A percentile compares a stretch with the other conserved stretches of the same genome.
These are phyloP conservation scores for Phytophthora podocarpi DNA, from an alignment of 352 stramenopile species.

Conservation along the genomic window DNA sequence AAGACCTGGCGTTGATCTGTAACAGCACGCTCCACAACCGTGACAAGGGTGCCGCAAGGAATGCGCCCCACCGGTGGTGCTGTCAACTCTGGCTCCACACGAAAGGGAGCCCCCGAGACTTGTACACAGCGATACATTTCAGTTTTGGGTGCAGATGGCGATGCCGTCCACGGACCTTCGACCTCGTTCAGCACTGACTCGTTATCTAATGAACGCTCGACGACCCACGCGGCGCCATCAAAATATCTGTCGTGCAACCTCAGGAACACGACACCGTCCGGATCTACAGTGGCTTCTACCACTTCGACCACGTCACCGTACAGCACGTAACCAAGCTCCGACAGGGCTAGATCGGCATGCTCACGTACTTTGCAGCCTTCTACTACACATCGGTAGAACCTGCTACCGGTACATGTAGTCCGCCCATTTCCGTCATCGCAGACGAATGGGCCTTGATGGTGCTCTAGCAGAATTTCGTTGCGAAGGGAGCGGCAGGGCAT, in stretches of 20 bases:
- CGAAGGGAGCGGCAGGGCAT: conserved; percentile 75
- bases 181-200: conserved; percentile 76
- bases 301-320: conserved; percentile 81
- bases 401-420: conserved; percentile 7
- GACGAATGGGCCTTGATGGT: conserved; percentile 52
- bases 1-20: conserved; percentile 76
- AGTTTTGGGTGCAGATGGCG: background rate
- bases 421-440: background rate
- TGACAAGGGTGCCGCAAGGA: conserved; percentile 58
- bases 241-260: conserved; percentile 71
- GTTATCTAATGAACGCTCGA: conserved; percentile 79
- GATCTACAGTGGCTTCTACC: conserved; percentile 45
- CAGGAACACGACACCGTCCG: conserved; percentile 69
- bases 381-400: conserved; percentile 72
- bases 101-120: conserved; percentile 62
- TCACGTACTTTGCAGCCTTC: conserved; percentile 77
- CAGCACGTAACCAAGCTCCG: conserved; percentile 75
- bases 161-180: conserved; percentile 47
- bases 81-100: conserved; percentile 60
- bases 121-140: conserved; percentile 74
- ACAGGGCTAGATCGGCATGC: conserved; percentile 51
- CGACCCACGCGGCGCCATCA: conserved; percentile 67
- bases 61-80: conserved; percentile 63
- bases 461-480: conserved; percentile 76
- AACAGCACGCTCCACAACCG: conserved; percentile 56